Base-by-base conservation (phyloP, 225 moss, liverwort and hornwort species). In the Marchantia polymorpha region DNA sequence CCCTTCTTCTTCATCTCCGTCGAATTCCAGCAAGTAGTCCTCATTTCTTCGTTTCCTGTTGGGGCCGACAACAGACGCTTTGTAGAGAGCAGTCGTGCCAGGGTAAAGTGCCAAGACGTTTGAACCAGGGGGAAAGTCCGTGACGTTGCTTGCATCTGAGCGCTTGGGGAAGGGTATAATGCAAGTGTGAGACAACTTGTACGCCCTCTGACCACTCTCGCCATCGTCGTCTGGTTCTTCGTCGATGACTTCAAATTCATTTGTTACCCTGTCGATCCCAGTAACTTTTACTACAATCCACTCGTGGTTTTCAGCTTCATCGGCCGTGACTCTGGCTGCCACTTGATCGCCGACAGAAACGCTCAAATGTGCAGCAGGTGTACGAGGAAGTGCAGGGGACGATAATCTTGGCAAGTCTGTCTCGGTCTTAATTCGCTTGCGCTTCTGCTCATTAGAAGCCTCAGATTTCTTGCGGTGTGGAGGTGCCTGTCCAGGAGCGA, bases 1-100 rank as follows among this genome's bases (percentile, higher is more conserved):
- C 53, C 97, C 97, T 30, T 94, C 94, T 82, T 97, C 97, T 88
- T 94, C 97, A 75, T 97, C 97, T 59, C 92, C 93, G 83, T 94
- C 94, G 73, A 94, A 94, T 68, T 92, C 91, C 17, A 94, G 82
- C 52, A 88, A 75, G 74, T 79, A 81, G 54, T 89, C 88, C 75
- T 91, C 86, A 82, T 86, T 86, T 86, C 63, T 91, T 88, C 87
- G 84, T 85, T 89, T 91, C 83, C 92, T 89, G 70, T 64, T 84
- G 60, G 90, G 89, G 51, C 88, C 92, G 22, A 92, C 92, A 60
- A 99, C 93, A n/a, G 85, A 73, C 50, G 97, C 97, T 87, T 93
- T 99, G 84, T 99, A 99, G 67, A 99, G 87, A 17, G 94, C 90
- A 29, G 97, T 97, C 67, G 97, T 99, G 47, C 92, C 91, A 51